Base-by-base conservation (phyloP, 352 stramenopile species). In the Globisporangium apiculatum region DNA sequence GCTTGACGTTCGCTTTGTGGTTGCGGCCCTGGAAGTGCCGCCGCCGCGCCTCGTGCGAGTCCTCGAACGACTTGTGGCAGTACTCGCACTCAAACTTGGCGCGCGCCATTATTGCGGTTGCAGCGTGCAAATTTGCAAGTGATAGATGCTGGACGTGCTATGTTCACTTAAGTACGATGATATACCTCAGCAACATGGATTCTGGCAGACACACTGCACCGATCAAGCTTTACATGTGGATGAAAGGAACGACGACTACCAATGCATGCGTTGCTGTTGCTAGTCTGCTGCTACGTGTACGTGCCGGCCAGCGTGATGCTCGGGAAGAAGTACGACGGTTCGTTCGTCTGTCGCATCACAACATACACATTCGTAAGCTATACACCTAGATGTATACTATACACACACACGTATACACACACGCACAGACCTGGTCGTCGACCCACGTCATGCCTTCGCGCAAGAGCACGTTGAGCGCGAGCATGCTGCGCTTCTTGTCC, bases 361-460 rank as follows among this genome's bases (percentile, higher is more conserved):
- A 0, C 24, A 53, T 14, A 41, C 41, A 8, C 14, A 58, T 48
- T 11, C 31, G 35, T 31, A 55, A 8, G 17, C 6, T 35, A 6
- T 41, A 5, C 31, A 15, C 31, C 8, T 55, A 31, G 1, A 31
- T 43, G 12, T 6, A 35, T 7, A 53, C 50, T 14, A 12, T 60
- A 53, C 24, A 41, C 40, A 14, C 0, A 10, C 50, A 18, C 18
- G 9, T 2, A 10, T 9, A 5, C 49, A 7, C 52, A 18, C 18
- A 10, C 2, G 5, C 8, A 5, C 49, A 35, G 36, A 94, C 81
- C 79, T 97, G 77, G 38, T 95, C 79, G 69, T 99, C 96, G 36
- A 99, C 63, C 96, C 96, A 99, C 38, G 89, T 96, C 91, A 99
- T 98, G 51, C 95, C 94, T 69, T 98, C 89, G 35, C 84, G 72